Percentiles rank a stretch among this genome's conserved stretches.
Conservation (phyloP, 768 basidiomycete species). For the Filobasidium floriforme region DNA sequence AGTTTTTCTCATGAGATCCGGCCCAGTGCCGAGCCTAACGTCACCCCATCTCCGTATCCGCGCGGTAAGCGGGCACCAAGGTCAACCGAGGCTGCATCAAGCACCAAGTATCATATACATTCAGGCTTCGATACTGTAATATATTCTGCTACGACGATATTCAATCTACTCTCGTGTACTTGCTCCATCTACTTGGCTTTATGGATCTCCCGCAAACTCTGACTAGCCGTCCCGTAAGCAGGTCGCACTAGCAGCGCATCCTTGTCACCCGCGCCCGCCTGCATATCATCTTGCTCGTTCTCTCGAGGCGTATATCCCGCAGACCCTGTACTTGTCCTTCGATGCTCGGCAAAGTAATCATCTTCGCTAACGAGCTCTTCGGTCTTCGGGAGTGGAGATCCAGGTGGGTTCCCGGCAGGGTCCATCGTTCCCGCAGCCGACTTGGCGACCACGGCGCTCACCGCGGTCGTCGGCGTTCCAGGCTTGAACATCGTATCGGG, state of each 20-base stretch:
- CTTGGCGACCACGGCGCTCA: neutral
- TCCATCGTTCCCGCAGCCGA: neutral
- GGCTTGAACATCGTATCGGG: neutral
- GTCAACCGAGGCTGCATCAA: too few relatives aligned
- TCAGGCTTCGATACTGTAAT: too few relatives aligned
- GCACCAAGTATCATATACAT: too few relatives aligned
- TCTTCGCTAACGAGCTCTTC: neutral
- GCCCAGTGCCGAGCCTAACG: too few relatives aligned
- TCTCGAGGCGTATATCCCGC: neutral
- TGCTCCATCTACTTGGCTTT: neutral
- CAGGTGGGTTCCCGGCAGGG: neutral
- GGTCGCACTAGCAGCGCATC: neutral
- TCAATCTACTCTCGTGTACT: neutral
- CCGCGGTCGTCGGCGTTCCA: neutral
- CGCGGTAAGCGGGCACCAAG: too few relatives aligned
- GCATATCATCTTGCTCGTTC: neutral
- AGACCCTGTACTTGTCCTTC: neutral
- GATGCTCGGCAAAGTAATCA: constrained; percentile 4
- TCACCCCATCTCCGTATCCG: too few relatives aligned
- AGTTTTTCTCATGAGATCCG: too few relatives aligned
- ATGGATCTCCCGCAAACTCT: constrained; percentile 1
- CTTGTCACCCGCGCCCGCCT: neutral
- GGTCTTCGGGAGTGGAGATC: neutral
- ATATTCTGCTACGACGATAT: too few relatives aligned
- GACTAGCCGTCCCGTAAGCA: neutral